Base-by-base conservation (phyloP, 1,284 basidiomycete species). In the Exobasidium rhododendri region DNA sequence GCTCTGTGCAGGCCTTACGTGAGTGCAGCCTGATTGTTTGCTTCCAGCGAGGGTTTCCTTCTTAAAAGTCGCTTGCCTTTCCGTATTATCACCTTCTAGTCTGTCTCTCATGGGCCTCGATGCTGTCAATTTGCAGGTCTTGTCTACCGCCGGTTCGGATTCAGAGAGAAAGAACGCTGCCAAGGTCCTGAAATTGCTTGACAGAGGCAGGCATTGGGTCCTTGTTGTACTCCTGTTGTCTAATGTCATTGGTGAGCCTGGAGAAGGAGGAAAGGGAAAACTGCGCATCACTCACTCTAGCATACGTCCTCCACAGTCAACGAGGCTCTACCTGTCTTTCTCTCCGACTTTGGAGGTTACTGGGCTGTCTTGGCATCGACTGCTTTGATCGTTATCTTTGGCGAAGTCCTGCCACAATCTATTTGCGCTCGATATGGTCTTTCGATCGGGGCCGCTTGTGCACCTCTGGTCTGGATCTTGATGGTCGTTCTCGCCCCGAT, bases 51-150 rank as follows among this genome's bases (percentile, higher is more conserved):
- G n/a, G n/a, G n/a, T n/a, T n/a, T n/a, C n/a, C n/a, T n/a, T n/a
- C 35, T 40, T 40, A 40, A 40, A 10, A 40, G 35, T 40, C 35
- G 17, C 17, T n/a, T n/a, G n/a, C n/a, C n/a, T n/a, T n/a, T n/a
- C n/a, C n/a, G n/a, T n/a, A n/a, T n/a, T n/a, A n/a, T n/a, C n/a
- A n/a, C n/a, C n/a, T n/a, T 10, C 7, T 17, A 40, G 35, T 0
- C 86, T 97, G 22, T 93, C 91, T 4, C 83, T 96, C 31, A 96
- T 96, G 93, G 93, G 94, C 1, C 86, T 96, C 20, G 94, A 97
- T 74, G 89, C 93, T 71, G 85, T 97, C 47, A 92, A 96, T 75
- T 84, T 97, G 20, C 88, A 91, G 29, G 93, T 96, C 0, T 83
- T 94, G 26, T 83, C 89, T 0, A 85, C 87, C 0, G 90, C 90